Base-by-base conservation (phyloP, 208 protist species). In the Plasmodiophora brassicae region DNA sequence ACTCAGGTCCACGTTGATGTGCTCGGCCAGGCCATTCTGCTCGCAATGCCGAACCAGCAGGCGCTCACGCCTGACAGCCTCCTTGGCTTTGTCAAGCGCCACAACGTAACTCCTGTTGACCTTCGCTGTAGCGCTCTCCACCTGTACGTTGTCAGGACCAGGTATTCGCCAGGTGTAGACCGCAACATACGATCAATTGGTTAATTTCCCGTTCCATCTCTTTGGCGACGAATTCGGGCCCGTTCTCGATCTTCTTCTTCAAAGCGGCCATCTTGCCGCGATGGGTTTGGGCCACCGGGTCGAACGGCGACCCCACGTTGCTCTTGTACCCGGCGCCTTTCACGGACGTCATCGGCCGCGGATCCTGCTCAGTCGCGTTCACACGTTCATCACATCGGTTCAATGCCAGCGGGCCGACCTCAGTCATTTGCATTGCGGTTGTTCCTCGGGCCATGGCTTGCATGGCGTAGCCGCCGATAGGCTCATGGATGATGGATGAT, bases 1-100 rank as follows among this genome's bases (percentile, higher is more conserved):
- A 14, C 96, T 98, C 5, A 98, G 93, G 87, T 98, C 97, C 44
- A 96, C 92, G 91, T 98, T 98, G 92, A 96, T 96, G 60, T 90
- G 88, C 44, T 92, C 91, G 35, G 85, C 46, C 14, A 97, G 92
- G 36, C 93, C 91, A 44, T 94, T 91, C 91, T 96, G 90, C 90
- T 98, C 95, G 0, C 95, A 93, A 72, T 97, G 92, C 89, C 95
- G 96, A 89, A 94, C 94, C 46, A 98, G 91, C 84, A 92, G 46
- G 46, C 96, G 94, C 89, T 98, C 96, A 86, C 94, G 93, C 92
- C 97, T 97, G 46, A 92, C 94, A 0, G 96, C 95, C 72, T 97
- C 95, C 88, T 97, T 98, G 53, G 96, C 96, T 91, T 96, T 96
- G 60, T 97, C 96, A n/a, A 98, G 92, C 25, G 96, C 96, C 10